These are phyloP conservation scores for Stephania cephalantha DNA, from an alignment of 164 flowering plant species.

Conservation along the genomic window DNA sequence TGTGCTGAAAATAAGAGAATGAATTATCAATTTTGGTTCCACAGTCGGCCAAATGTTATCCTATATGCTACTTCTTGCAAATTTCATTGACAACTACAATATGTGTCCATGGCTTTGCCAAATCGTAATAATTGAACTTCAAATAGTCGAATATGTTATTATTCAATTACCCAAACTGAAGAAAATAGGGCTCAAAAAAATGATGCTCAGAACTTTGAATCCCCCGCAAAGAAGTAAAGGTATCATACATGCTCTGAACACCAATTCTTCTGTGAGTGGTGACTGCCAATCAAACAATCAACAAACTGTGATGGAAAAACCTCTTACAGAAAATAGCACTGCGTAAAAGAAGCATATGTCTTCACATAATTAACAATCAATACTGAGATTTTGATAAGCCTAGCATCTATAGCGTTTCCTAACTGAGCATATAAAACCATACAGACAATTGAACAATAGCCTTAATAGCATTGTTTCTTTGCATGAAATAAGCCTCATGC, in stretches of 20 bases:
- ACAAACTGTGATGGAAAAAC: background rate
- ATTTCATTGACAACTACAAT: background rate
- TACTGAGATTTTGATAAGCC: background rate
- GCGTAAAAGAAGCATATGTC: background rate
- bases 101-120: background rate
- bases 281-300: constrained; percentile 44
- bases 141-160: background rate
- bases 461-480: background rate
- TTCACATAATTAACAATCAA: background rate
- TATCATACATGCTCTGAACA: constrained; percentile 94
- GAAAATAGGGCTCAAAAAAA: constrained; percentile 75
- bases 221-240: constrained; percentile 95
- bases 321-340: background rate
- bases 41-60: background rate
- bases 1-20: constrained; percentile 55
- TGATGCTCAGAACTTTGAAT: constrained; percentile 38
- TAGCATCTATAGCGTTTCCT: background rate
- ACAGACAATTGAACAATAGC: background rate
- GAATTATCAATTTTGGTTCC: background rate
- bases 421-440: background rate
- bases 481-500: background rate
- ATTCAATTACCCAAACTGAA: constrained; percentile 77
- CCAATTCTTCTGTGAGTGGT: constrained; percentile 90
- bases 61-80: background rate
- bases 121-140: background rate